Evolutionary conservation across 176 grass and related monocot genomes (phyloP).

Genomic region (Avena atlantica): DNA sequence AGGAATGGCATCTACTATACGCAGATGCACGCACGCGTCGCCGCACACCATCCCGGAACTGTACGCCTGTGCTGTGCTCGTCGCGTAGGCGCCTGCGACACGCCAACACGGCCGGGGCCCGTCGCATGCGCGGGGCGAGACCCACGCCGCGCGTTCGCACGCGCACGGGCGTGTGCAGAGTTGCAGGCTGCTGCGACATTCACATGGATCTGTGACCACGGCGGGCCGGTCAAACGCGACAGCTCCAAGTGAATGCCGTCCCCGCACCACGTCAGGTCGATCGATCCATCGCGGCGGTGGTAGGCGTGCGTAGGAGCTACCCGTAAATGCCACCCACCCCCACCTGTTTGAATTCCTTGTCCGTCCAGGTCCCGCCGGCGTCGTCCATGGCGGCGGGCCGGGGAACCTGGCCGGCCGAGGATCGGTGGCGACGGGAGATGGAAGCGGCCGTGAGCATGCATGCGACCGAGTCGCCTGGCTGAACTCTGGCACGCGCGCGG

Average conservation of each 20-base stretch:
- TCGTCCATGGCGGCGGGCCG: neutral
- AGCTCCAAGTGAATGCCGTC: conserved; percentile 46
- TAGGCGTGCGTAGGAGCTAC: conserved; percentile 1
- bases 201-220: neutral
- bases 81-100: neutral
- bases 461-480: no score
- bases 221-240: conserved; percentile 39
- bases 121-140: neutral
- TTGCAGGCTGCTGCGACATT: neutral
- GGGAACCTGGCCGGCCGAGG: no score
- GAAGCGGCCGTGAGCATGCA: no score
- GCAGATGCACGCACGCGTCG: no score
- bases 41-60: neutral
- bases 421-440: neutral
- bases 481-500: no score
- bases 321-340: neutral
- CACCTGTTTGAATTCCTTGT: neutral
- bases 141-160: neutral
- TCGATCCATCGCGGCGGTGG: neutral
- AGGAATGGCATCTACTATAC: no score
- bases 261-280: neutral
- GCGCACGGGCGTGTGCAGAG: neutral
- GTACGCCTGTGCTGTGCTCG: neutral
- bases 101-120: neutral
- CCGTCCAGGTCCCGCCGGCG: neutral